Evolutionary conservation across 2,329 filamentous ascomycete genomes (phyloP).

Genomic region (Pseudodiploospora longispora): DNA sequence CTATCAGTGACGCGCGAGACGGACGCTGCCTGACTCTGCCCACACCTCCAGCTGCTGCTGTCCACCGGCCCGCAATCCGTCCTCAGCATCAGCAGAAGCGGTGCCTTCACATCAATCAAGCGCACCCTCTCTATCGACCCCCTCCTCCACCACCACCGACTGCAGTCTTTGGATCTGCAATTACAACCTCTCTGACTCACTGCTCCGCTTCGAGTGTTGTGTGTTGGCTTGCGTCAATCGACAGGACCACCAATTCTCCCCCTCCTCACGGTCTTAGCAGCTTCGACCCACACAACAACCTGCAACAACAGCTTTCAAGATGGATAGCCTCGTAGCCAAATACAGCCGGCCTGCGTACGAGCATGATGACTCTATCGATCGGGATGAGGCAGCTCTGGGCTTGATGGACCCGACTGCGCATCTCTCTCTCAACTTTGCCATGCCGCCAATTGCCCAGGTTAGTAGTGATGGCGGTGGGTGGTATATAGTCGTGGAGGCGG

Average conservation of each 20-base stretch:
- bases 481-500: neutral
- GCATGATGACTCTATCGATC: constrained; percentile 61
- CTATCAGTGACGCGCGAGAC: constrained; percentile 32
- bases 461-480: constrained; percentile 21
- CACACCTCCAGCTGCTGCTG: constrained; percentile 1
- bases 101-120: too few species aligned
- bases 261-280: neutral
- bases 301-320: constrained; percentile 30
- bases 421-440: constrained; percentile 85
- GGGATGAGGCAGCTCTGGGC: constrained; percentile 63
- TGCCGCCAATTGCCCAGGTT: constrained; percentile 88
- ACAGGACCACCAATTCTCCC: neutral
- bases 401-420: constrained; percentile 63
- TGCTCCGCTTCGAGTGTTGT: too few species aligned
- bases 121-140: too few species aligned
- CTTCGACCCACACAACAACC: neutral
- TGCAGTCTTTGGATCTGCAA: too few species aligned
- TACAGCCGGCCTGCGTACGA: constrained; percentile 75
- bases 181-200: too few species aligned
- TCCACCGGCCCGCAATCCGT: neutral
- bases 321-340: constrained; percentile 89
- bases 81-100: too few species aligned
- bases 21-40: constrained; percentile 34
- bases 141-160: too few species aligned
- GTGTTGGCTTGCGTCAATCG: neutral